These are phyloP conservation scores for Monilinia polystroma DNA, from an alignment of 2,329 filamentous ascomycete genomes.

Conservation along the genomic window DNA sequence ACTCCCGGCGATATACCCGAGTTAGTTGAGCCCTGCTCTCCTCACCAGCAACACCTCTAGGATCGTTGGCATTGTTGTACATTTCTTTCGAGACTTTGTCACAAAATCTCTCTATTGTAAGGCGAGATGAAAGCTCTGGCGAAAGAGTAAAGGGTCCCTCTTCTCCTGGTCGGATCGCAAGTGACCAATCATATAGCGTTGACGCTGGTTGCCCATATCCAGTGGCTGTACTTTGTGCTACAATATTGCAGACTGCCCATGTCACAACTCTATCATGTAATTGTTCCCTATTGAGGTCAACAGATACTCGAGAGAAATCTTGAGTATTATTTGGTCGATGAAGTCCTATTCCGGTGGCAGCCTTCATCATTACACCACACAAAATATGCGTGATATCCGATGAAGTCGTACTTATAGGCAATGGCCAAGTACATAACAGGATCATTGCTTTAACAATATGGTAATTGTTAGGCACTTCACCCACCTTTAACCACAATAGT, in stretches of 20 bases:
- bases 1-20: slow-evolving; percentile 65
- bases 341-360: slow-evolving; percentile 78
- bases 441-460: slow-evolving; percentile 80
- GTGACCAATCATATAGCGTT: slow-evolving; percentile 73
- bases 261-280: slow-evolving; percentile 75
- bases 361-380: slow-evolving; percentile 82
- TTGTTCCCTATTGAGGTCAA: slow-evolving; percentile 75
- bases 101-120: slow-evolving; percentile 72
- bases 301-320: slow-evolving; percentile 74
- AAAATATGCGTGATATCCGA: slow-evolving; percentile 77
- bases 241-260: slow-evolving; percentile 84
- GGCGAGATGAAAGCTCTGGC: slow-evolving; percentile 62
- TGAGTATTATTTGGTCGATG: slow-evolving; percentile 80
- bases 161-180: slow-evolving; percentile 60
- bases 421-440: slow-evolving; percentile 76
- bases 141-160: slow-evolving; percentile 59
- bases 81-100: slow-evolving; percentile 77
- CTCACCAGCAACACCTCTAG: slow-evolving; percentile 65
- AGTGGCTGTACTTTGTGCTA: slow-evolving; percentile 77
- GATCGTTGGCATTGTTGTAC: slow-evolving; percentile 74
- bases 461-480: slow-evolving; percentile 74
- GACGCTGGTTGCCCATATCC: slow-evolving; percentile 80
- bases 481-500: slow-evolving; percentile 74
- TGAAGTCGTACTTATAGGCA: slow-evolving; percentile 78
- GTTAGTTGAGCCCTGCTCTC: slow-evolving; percentile 66